Evolutionary conservation across 495 filamentous ascomycete species (phyloP).

Genomic region (Penicillium bialowiezense): DNA sequence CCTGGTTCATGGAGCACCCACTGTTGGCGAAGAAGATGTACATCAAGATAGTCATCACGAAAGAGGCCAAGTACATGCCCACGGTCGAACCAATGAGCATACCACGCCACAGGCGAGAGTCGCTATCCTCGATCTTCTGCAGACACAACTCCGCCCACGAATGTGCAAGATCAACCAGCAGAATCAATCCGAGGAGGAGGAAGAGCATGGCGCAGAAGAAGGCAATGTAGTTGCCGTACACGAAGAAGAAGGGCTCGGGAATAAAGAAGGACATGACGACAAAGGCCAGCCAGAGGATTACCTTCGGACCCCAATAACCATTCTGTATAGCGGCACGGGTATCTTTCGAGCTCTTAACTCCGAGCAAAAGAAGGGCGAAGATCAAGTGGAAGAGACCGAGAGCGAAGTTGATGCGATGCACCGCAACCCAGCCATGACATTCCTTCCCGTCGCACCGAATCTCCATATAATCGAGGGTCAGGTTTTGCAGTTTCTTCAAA

Average conservation of each 20-base stretch:
- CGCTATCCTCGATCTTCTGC: conserved; percentile 84
- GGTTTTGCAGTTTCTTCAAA: conserved; percentile 85
- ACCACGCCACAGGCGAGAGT: conserved; percentile 79
- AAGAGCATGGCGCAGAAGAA: conserved; percentile 89
- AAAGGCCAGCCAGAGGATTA: conserved; percentile 80
- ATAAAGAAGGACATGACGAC: conserved; percentile 94
- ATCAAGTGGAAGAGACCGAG: conserved; percentile 91
- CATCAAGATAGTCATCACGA: conserved; percentile 94
- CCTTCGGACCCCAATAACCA: conserved; percentile 87
- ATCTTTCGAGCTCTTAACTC: conserved; percentile 83
- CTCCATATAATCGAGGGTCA: conserved; percentile 92
- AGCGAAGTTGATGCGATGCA: conserved; percentile 96
- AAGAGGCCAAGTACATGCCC: conserved; percentile 85
- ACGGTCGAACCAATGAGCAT: conserved; percentile 89
- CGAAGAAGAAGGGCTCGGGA: conserved; percentile 89
- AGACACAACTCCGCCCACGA: conserved; percentile 98
- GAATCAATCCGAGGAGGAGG: conserved; percentile 85
- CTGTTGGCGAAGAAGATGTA: conserved; percentile 90
- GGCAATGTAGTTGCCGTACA: conserved; percentile 93
- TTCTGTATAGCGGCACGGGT: conserved; percentile 88
- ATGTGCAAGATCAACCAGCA: conserved; percentile 93
- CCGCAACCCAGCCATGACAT: conserved; percentile 93
- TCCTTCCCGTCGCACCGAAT: conserved; percentile 87
- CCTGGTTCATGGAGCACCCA: conserved; percentile 93
- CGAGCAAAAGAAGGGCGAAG: conserved; percentile 77